A percentile compares a stretch with the other conserved stretches of the same genome.
Conservation (phyloP, 2,329 filamentous ascomycete genomes). For the Microdochium trichocladiopsis region DNA sequence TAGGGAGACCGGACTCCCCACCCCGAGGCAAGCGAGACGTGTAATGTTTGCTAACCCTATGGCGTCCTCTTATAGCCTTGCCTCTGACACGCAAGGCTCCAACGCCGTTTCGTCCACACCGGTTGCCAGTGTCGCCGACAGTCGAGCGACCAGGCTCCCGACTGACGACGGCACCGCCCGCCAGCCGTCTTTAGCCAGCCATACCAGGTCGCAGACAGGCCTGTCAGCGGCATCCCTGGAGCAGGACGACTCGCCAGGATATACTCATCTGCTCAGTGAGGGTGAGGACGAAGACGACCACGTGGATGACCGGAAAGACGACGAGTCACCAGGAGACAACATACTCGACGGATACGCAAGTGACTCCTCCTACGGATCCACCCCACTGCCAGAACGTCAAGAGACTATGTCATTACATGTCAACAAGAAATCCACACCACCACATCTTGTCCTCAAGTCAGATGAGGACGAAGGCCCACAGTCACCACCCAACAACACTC, state of each 20-base stretch:
- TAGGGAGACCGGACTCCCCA: neutral
- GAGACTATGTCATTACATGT: conserved; percentile 39
- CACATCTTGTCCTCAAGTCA: conserved; percentile 42
- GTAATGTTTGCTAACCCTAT: neutral
- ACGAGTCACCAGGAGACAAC: conserved; percentile 20
- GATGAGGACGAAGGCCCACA: conserved; percentile 20
- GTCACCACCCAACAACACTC: conserved; percentile 13
- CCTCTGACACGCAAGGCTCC: neutral
- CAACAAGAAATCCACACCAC: conserved; percentile 40
- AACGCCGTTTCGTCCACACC: neutral
- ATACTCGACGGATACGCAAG: conserved; percentile 24
- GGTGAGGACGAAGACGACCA: conserved; percentile 17
- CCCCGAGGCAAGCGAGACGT: neutral
- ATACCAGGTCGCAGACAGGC: conserved; percentile 22
- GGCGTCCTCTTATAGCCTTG: neutral
- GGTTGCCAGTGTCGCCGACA: neutral
- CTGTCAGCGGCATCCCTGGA: conserved; percentile 1
- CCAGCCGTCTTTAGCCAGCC: conserved; percentile 1
- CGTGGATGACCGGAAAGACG: conserved; percentile 24
- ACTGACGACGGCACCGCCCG: conserved; percentile 5
- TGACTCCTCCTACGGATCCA: conserved; percentile 22
- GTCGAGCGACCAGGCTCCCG: neutral
- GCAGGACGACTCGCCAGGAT: conserved; percentile 4
- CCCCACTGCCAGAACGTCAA: conserved; percentile 28
- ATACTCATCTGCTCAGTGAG: conserved; percentile 25